These are phyloP conservation scores for Arthrocladium fulminans DNA, from an alignment of 2,329 filamentous ascomycete species.

Conservation along the genomic window DNA sequence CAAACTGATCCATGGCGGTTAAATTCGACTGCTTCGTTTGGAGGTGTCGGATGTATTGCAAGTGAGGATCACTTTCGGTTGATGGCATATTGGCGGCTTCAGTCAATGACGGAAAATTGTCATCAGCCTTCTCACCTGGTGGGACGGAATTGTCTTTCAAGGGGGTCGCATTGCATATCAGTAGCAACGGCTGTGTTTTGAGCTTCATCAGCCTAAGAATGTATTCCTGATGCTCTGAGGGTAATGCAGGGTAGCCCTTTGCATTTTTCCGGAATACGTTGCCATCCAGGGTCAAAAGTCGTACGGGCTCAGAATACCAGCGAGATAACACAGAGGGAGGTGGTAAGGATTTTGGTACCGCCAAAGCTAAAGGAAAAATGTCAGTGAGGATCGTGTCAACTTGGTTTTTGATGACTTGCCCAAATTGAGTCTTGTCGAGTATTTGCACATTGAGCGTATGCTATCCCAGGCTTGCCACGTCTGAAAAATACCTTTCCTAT, in stretches of 20 bases:
- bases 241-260: constrained; percentile 50
- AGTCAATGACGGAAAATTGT: constrained; percentile 58
- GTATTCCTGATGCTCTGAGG: constrained; percentile 49
- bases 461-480: constrained; percentile 93
- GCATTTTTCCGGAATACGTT: constrained; percentile 50
- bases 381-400: constrained; percentile 14
- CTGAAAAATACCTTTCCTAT: constrained; percentile 61
- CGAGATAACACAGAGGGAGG: constrained; percentile 46
- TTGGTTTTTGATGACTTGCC: constrained; percentile 51
- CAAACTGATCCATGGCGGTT: constrained; percentile 56
- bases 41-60: constrained; percentile 75
- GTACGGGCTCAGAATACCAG: constrained; percentile 56
- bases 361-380: constrained; percentile 39
- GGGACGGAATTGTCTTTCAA: not conserved
- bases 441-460: constrained; percentile 76
- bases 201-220: constrained; percentile 51
- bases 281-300: constrained; percentile 45
- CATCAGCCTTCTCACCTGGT: constrained; percentile 13
- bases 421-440: constrained; percentile 69
- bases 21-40: constrained; percentile 69
- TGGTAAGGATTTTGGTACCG: constrained; percentile 53
- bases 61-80: constrained; percentile 54
- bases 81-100: constrained; percentile 49
- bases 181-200: constrained; percentile 50
- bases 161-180: constrained; percentile 42